These are phyloP conservation scores for Dimargaris cristalligena DNA, from an alignment of 192 early-diverging fungal genomes.

Conservation along the genomic window DNA sequence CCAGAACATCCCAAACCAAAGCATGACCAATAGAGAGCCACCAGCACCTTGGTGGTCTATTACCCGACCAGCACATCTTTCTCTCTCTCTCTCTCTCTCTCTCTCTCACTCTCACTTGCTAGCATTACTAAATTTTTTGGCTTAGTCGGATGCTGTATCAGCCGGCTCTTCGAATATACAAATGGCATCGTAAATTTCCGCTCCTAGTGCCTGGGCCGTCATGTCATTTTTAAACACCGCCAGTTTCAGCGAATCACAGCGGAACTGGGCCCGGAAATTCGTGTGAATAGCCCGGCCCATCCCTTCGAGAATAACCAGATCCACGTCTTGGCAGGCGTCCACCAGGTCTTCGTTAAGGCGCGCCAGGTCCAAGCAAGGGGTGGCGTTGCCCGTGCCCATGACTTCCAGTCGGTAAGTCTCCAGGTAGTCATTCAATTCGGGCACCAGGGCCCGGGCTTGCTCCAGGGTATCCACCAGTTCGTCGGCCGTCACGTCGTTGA, in stretches of 20 bases:
- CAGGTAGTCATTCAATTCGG: slow-evolving; percentile 17
- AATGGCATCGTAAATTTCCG: slow-evolving; percentile 52
- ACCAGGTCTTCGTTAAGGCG: slow-evolving; percentile 45
- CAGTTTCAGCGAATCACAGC: slow-evolving; percentile 55
- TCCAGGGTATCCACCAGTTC: slow-evolving; percentile 39
- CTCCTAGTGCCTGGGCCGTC: slow-evolving; percentile 45
- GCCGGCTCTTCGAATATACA: slow-evolving; percentile 21
- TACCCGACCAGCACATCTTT: no score
- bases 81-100: no score
- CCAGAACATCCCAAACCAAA: no score
- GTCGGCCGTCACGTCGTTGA: slow-evolving; percentile 60
- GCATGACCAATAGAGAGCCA: no score
- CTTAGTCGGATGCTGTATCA: no score
- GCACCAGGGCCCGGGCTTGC: slow-evolving; percentile 25
- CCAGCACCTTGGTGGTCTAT: no score
- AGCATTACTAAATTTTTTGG: no score
- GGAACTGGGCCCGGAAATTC: slow-evolving; percentile 49
- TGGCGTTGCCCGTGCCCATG: slow-evolving; percentile 47
- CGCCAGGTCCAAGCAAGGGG: slow-evolving; percentile 55
- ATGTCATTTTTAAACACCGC: slow-evolving; percentile 67
- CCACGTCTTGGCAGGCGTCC: slow-evolving; percentile 27
- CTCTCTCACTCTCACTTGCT: no score
- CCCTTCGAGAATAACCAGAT: slow-evolving; percentile 63
- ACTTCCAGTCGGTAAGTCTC: slow-evolving; percentile 25
- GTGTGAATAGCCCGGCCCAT: slow-evolving; percentile 73